Percentiles rank a stretch among this genome's conserved stretches.
These are phyloP conservation scores for Skeletonema marinoi DNA, from an alignment of 108 stramenopile genomes.

Conservation along the genomic window DNA sequence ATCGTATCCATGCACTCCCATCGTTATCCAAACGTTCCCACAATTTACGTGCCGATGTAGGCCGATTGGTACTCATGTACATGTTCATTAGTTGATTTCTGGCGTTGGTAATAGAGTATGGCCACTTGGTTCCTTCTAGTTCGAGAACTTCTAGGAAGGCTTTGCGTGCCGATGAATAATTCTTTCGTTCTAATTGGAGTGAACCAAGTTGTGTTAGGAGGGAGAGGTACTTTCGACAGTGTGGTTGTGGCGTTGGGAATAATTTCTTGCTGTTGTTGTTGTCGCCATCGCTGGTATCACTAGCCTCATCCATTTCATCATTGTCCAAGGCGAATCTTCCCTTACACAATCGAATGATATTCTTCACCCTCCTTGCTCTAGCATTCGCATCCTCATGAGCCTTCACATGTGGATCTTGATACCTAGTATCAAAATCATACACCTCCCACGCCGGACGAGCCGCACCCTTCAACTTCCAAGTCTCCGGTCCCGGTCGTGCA, in stretches of 20 bases:
- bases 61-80: slow-evolving; percentile 75
- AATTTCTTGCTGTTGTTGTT: slow-evolving; percentile 3
- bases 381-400: slow-evolving; percentile 71
- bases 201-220: slow-evolving; percentile 82
- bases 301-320: not conserved
- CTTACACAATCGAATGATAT: slow-evolving; percentile 64
- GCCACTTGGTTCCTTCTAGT: slow-evolving; percentile 49
- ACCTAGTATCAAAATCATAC: slow-evolving; percentile 89
- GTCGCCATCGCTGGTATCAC: not conserved
- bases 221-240: slow-evolving; percentile 67
- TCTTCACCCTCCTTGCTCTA: slow-evolving; percentile 58
- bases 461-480: slow-evolving; percentile 89
- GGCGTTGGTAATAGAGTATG: slow-evolving; percentile 66
- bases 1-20: slow-evolving; percentile 81
- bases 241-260: slow-evolving; percentile 56
- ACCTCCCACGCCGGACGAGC: slow-evolving; percentile 88
- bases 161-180: slow-evolving; percentile 68
- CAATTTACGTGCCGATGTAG: slow-evolving; percentile 64
- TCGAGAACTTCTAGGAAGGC: slow-evolving; percentile 75
- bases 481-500: slow-evolving; percentile 74
- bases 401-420: slow-evolving; percentile 81
- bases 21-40: slow-evolving; percentile 52
- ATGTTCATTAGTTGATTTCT: slow-evolving; percentile 75
- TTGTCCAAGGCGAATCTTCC: slow-evolving; percentile 55
- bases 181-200: slow-evolving; percentile 62